Base-by-base conservation (phyloP, 164 flowering plant genomes). In the Vitis riparia region DNA sequence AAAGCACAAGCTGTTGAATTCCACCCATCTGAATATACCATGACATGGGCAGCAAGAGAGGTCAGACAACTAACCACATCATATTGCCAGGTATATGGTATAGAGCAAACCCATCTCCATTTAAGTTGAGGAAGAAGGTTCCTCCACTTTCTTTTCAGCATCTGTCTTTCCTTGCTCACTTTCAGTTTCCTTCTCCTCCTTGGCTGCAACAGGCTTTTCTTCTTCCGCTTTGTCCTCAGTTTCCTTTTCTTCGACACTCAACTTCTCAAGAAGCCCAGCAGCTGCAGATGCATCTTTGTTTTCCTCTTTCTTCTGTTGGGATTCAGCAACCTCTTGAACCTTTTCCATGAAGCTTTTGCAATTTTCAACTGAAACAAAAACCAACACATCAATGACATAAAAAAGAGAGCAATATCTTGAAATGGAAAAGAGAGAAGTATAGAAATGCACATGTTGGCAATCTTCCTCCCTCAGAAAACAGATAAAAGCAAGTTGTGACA, bases 291-390 rank as follows among this genome's bases (percentile, higher is more conserved):
- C 81, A 56, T 84, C 89, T 62, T 79, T 67, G 48, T 68, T 73
- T 49, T 85, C 89, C 60, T 79, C 85, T 65, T 74, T 70, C 37
- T 53, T 64, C 32, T 59, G 17, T 65, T 75, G 85, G 51, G 86
- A 83, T 68, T 87, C 87, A 51, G 82, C 87, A 55, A 85, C 78
- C 68, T 84, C 85, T 73, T 79, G 79, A 58, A 87, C 70, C 69
- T 2, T 82, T 51, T 83, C 85, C 84, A 79, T 87, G 70, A 87
- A 87, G 51, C 62, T 63, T 60, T 77, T 84, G 83, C 86, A 78
- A 70, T 86, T n/a, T n/a, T n/a, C n/a, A n/a, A n/a, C 87, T 86
- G 66, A 66, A 8, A 30, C 51, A 63, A 9, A 74, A 71, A 50
- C 44, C 19, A 3, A 19, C 14, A 50, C 23, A n/a, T 71, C 6